These are phyloP conservation scores for Chlamydomonas sp. DNA, from an alignment of 139 green algal species.

Conservation along the genomic window DNA sequence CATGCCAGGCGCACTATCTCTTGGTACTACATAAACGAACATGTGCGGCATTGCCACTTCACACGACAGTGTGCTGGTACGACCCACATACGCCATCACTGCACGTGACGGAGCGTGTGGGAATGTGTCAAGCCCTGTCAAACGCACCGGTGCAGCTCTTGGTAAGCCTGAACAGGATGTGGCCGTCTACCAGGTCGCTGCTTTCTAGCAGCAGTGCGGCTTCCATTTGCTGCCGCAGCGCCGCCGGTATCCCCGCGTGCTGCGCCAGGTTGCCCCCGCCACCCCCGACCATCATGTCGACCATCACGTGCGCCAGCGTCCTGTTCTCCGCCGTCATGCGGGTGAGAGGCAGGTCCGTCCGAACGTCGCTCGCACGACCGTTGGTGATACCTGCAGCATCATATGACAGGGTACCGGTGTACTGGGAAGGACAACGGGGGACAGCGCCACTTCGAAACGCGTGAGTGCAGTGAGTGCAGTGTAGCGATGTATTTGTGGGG, in stretches of 20 bases:
- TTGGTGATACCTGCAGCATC: neutral
- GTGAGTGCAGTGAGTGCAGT: no score
- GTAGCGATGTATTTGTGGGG: no score
- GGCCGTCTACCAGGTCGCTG: conserved; percentile 10
- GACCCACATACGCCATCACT: no score
- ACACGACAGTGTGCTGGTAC: no score
- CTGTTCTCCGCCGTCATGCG: conserved; percentile 33
- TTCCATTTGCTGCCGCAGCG: conserved; percentile 39
- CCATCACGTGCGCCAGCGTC: conserved; percentile 27
- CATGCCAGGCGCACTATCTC: no score
- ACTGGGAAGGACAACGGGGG: no score
- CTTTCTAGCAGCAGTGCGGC: neutral
- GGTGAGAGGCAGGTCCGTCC: conserved; percentile 34
- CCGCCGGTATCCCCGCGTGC: conserved; percentile 32
- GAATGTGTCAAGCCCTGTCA: neutral
- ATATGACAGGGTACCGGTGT: no score
- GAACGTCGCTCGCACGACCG: neutral
- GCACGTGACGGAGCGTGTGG: no score
- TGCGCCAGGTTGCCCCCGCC: conserved; percentile 34
- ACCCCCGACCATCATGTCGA: neutral
- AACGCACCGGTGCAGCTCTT: conserved; percentile 33
- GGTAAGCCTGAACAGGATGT: conserved; percentile 57
- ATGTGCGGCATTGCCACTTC: no score
- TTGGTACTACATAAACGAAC: no score
- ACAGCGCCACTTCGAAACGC: neutral